phyloP scores from a whole-genome alignment of 2,329 filamentous ascomycete species.

The Aspergillus melleus region DNA sequence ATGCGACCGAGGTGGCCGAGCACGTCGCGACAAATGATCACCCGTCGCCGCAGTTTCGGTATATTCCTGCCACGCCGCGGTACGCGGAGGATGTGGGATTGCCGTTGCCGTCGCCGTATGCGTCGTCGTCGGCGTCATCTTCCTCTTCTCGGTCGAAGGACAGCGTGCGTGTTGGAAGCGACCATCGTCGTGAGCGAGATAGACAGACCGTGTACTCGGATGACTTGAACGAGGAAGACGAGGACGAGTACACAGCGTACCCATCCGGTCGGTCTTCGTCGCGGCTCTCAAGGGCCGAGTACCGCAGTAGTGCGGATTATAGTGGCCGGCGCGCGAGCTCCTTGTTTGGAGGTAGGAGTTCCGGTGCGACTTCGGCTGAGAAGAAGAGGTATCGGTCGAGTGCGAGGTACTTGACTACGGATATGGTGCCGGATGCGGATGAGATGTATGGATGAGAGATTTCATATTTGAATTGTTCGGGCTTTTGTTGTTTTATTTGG shows the following conservation, averaged over 20 bases:
- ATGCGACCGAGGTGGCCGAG: constrained; percentile 30
- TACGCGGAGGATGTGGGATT: constrained; percentile 26
- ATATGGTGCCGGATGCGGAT: constrained; percentile 39
- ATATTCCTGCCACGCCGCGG: constrained; percentile 31
- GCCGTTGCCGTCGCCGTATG: not conserved
- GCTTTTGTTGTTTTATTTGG: constrained; percentile 2
- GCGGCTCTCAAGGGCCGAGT: not conserved
- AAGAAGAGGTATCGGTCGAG: constrained; percentile 23
- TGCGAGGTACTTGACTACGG: constrained; percentile 29
- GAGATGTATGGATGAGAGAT: constrained; percentile 35
- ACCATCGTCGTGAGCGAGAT: not conserved
- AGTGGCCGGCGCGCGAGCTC: not conserved
- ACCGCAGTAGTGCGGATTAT: constrained; percentile 7
- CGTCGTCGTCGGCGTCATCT: not conserved
- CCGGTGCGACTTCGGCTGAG: constrained; percentile 18
- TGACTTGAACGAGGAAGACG: not conserved
- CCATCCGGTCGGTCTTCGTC: not conserved
- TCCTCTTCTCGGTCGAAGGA: not conserved
- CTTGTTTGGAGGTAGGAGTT: constrained; percentile 7
- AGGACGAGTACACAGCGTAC: not conserved
- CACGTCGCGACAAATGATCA: constrained; percentile 9
- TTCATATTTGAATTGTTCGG: not conserved
- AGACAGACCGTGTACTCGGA: not conserved
- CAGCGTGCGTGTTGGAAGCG: not conserved
- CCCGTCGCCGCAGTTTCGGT: constrained; percentile 28